Base-by-base conservation (phyloP, 2,329 filamentous ascomycete species). In the Botrytis fabae region DNA sequence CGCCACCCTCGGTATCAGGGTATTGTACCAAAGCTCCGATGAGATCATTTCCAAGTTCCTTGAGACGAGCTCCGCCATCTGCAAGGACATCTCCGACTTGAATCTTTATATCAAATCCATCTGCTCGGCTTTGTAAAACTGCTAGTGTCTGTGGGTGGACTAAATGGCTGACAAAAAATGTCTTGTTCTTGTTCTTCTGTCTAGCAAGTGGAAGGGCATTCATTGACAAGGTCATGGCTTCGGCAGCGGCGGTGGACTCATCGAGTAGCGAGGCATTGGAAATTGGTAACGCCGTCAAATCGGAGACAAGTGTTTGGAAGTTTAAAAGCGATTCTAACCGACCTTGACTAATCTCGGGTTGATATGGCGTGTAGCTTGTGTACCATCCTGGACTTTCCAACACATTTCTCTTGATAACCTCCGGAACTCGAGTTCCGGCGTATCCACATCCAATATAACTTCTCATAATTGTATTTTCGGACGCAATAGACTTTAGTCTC, bases 381-480 rank as follows among this genome's bases (percentile, higher is more conserved):
- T 98, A 98, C 95, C 95, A 98, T 16, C 91, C 94, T 8, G 95
- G 95, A 81, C 92, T 95, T 86, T 98, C 94, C 73, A 98, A 85
- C 7, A 98, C 88, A 81, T 98, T 98, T 77, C 95, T 88, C 86
- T 96, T 93, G 82, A 98, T 97, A 73, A 98, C 95, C 72, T 93
- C 89, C 7, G 95, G 95, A 0, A 93, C 92, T 77, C 92, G 88
- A n/a, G 94, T 95, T 51, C 90, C 91, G 77, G 95, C 94, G 86
- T 98, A 98, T 73, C 95, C 95, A 73, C 89, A 90, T 7, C 95
- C 95, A 77, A 97, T 95, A 80, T 95, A 92, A 80, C 89, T 91
- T 76, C 87, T 85, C 70, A 87, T 86, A 46, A 88, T 85, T 77
- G 86, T 87, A 80, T 93, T 95, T 78, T 89, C 84, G 32, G 75